Percentiles rank a stretch among this genome's conserved stretches.
These are phyloP conservation scores for Penicillium paxilli DNA, from an alignment of 495 filamentous ascomycete species.

Conservation along the genomic window DNA sequence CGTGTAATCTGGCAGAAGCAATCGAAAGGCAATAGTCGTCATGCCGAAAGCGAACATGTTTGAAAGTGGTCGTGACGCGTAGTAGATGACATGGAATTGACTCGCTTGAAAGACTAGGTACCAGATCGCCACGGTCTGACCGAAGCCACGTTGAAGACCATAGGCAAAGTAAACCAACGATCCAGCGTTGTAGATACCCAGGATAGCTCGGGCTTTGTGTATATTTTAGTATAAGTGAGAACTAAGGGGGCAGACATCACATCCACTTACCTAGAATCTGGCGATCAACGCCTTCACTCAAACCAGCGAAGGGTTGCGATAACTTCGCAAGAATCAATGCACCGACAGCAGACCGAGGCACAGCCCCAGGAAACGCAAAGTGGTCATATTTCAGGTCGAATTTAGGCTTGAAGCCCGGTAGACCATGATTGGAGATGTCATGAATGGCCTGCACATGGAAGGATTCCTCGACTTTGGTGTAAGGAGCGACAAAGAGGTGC, in stretches of 20 bases:
- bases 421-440: conserved; percentile 80
- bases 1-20: conserved; percentile 62
- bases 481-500: conserved; percentile 79
- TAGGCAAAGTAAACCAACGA: conserved; percentile 64
- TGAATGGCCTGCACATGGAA: conserved; percentile 97
- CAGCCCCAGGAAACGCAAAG: conserved; percentile 84
- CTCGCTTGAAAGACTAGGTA: conserved; percentile 78
- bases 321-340: conserved; percentile 69
- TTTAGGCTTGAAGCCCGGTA: conserved; percentile 58
- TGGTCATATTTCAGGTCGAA: conserved; percentile 74
- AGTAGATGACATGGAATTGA: conserved; percentile 94
- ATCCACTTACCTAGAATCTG: conserved; percentile 52
- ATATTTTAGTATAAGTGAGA: conserved; percentile 2
- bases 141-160: conserved; percentile 67
- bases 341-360: conserved; percentile 88
- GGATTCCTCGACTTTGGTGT: conserved; percentile 98
- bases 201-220: conserved; percentile 65
- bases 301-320: conserved; percentile 60
- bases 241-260: background rate
- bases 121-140: conserved; percentile 71
- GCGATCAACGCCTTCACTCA: conserved; percentile 40
- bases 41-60: conserved; percentile 96
- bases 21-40: conserved; percentile 69
- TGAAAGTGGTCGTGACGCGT: conserved; percentile 86
- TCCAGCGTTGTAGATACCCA: conserved; percentile 76